These are phyloP conservation scores for Hypholoma sublateritium DNA, from an alignment of 768 basidiomycete genomes.

Conservation along the genomic window DNA sequence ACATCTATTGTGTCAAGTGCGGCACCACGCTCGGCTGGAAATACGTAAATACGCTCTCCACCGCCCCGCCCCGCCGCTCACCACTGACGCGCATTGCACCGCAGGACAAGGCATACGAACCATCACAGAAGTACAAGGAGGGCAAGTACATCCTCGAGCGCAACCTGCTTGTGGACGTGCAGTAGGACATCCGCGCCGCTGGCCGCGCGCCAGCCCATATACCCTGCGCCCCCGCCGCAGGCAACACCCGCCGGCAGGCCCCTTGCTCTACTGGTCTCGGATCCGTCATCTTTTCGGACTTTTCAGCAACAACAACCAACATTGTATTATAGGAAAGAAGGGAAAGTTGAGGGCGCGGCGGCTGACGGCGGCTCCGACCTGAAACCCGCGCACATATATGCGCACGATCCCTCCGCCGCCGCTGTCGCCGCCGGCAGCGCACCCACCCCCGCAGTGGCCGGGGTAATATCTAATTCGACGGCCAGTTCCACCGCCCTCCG, in stretches of 20 bases:
- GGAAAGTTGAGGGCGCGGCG: neutral
- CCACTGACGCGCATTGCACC: conserved; percentile 10
- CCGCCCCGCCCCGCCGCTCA: neutral
- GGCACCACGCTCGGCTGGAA: conserved; percentile 91
- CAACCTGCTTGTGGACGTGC: conserved; percentile 83
- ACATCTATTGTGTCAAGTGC: conserved; percentile 94
- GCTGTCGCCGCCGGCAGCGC: neutral
- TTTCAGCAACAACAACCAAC: conserved; percentile 15
- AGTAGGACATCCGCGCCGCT: conserved; percentile 35
- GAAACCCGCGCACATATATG: neutral
- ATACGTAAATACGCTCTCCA: conserved; percentile 68
- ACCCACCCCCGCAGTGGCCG: neutral
- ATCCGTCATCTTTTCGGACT: conserved; percentile 25
- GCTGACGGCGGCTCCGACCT: neutral
- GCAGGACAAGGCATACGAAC: conserved; percentile 90
- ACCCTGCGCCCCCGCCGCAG: conserved; percentile 12
- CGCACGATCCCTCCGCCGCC: neutral
- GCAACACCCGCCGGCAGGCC: conserved; percentile 10
- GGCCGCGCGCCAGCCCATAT: conserved; percentile 13
- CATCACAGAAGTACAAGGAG: conserved; percentile 95
- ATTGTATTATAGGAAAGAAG: conserved; percentile 15
- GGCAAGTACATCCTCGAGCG: conserved; percentile 98
- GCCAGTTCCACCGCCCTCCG: conserved; percentile 18
- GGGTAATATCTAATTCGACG: conserved; percentile 9
- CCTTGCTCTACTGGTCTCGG: neutral